Conservation (phyloP, 2,329 filamentous ascomycete genomes). For the Penicillium sp. region DNA sequence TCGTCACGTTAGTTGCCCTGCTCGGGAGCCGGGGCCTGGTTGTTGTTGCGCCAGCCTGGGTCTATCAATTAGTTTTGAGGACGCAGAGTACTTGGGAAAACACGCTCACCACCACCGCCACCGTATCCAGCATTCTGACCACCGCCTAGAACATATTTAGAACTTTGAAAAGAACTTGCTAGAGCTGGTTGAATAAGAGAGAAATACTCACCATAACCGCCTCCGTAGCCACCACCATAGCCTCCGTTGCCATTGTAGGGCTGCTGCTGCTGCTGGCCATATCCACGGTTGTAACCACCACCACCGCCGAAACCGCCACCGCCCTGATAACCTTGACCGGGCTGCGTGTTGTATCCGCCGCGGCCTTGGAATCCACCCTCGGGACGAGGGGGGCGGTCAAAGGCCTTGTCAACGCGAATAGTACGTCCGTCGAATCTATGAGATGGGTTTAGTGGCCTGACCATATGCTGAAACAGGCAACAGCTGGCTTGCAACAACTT, state of each 20-base stretch:
- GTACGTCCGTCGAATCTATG: slow-evolving; percentile 84
- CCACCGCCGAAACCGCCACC: slow-evolving; percentile 23
- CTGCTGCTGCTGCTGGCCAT: slow-evolving; percentile 31
- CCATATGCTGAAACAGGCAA: background rate
- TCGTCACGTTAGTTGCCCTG: slow-evolving; percentile 13
- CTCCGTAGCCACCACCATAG: slow-evolving; percentile 27
- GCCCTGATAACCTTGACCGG: slow-evolving; percentile 37
- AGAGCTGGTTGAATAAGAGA: background rate
- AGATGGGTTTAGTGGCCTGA: slow-evolving; percentile 15
- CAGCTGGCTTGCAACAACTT: slow-evolving; percentile 38
- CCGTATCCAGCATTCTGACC: slow-evolving; percentile 28
- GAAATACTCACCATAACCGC: slow-evolving; percentile 31
- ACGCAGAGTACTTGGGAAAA: background rate
- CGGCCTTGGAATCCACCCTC: slow-evolving; percentile 49
- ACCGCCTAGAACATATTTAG: slow-evolving; percentile 14
- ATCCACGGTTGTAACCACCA: slow-evolving; percentile 25
- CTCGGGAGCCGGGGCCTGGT: slow-evolving; percentile 18
- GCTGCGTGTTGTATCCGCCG: slow-evolving; percentile 45
- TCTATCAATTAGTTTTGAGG: background rate
- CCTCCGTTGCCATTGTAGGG: slow-evolving; percentile 17
- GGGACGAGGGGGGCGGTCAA: slow-evolving; percentile 67
- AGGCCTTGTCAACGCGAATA: slow-evolving; percentile 94
- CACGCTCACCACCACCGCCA: slow-evolving; percentile 25
- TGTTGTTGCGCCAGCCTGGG: slow-evolving; percentile 26
- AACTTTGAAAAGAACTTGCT: background rate